Evolutionary conservation across 2,329 filamentous ascomycete species (phyloP).

Genomic region (Eutypella sp.): DNA sequence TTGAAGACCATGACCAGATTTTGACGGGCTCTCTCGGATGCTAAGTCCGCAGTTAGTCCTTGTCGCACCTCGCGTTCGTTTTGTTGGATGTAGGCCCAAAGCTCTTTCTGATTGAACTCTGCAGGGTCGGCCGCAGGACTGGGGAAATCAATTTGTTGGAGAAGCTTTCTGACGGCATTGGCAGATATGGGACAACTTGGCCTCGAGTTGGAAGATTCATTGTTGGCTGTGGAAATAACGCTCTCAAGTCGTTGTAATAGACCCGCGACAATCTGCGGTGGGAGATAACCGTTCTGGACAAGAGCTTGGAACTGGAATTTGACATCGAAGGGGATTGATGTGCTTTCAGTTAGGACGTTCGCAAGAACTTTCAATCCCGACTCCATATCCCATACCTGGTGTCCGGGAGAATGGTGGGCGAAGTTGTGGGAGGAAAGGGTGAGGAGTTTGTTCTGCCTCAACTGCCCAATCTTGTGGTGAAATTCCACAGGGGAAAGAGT

Average conservation of each 20-base stretch:
- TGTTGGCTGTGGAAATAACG: constrained; percentile 9
- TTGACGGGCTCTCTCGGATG: constrained; percentile 23
- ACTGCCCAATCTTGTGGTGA: constrained; percentile 20
- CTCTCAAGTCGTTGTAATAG: constrained; percentile 41
- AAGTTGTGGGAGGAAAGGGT: constrained; percentile 19
- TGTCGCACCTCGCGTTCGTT: constrained; percentile 35
- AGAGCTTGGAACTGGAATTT: constrained; percentile 61
- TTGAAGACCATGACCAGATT: constrained; percentile 50
- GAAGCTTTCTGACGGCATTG: constrained; percentile 49
- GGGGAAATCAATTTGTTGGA: constrained; percentile 48
- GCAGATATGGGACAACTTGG: constrained; percentile 39
- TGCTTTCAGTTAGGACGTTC: constrained; percentile 21
- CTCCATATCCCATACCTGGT: constrained; percentile 10
- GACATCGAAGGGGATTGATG: constrained; percentile 44
- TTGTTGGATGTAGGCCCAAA: constrained; percentile 31
- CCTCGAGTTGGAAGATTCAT: background rate
- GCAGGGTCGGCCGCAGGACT: constrained; percentile 43
- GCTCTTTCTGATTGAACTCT: constrained; percentile 28
- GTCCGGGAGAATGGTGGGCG: constrained; percentile 5
- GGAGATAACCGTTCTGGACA: constrained; percentile 57
- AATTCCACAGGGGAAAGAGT: constrained; percentile 21
- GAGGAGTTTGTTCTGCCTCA: constrained; percentile 23
- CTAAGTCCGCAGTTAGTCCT: constrained; percentile 17
- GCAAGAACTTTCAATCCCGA: constrained; percentile 29
- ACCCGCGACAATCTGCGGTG: constrained; percentile 44